Percentiles rank a stretch among this genome's conserved stretches.
phyloP scores from a whole-genome alignment of 2,329 filamentous ascomycete species.

The Mariannaea sp. region DNA sequence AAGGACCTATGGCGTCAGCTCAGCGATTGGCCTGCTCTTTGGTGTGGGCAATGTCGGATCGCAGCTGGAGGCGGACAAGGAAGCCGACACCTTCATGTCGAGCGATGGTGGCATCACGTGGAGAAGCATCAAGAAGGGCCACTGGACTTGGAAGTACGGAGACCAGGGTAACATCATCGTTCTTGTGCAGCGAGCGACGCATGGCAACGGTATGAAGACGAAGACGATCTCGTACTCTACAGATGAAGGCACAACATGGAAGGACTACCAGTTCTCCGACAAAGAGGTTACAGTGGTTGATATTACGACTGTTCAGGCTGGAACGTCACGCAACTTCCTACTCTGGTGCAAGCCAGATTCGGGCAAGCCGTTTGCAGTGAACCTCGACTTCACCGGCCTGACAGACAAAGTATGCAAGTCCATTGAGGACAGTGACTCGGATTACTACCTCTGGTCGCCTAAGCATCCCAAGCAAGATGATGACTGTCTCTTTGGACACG shows the following conservation, averaged over 20 bases:
- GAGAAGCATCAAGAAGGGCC: slow-evolving; percentile 83
- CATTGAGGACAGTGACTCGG: slow-evolving; percentile 61
- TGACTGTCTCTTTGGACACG: slow-evolving; percentile 91
- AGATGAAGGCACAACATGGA: slow-evolving; percentile 83
- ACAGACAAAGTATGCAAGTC: slow-evolving; percentile 73
- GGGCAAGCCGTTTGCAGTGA: slow-evolving; percentile 71
- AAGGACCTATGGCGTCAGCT: slow-evolving; percentile 86
- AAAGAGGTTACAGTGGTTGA: slow-evolving; percentile 74
- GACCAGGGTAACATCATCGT: slow-evolving; percentile 94
- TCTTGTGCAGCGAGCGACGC: slow-evolving; percentile 73
- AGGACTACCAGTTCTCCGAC: slow-evolving; percentile 72
- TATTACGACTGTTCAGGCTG: slow-evolving; percentile 86
- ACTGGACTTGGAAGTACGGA: slow-evolving; percentile 92
- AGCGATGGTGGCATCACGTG: slow-evolving; percentile 88
- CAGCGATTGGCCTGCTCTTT: slow-evolving; percentile 89
- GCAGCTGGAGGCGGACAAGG: slow-evolving; percentile 66
- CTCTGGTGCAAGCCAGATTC: slow-evolving; percentile 74
- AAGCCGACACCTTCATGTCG: slow-evolving; percentile 90
- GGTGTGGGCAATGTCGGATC: slow-evolving; percentile 88
- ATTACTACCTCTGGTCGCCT: slow-evolving; percentile 89
- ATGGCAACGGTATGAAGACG: slow-evolving; percentile 70
- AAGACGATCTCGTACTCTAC: slow-evolving; percentile 74
- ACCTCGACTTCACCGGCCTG: slow-evolving; percentile 86
- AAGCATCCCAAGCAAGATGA: slow-evolving; percentile 78
- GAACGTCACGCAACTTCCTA: slow-evolving; percentile 88